Conservation (phyloP, 345 rosid species). For the Salix caprea region DNA sequence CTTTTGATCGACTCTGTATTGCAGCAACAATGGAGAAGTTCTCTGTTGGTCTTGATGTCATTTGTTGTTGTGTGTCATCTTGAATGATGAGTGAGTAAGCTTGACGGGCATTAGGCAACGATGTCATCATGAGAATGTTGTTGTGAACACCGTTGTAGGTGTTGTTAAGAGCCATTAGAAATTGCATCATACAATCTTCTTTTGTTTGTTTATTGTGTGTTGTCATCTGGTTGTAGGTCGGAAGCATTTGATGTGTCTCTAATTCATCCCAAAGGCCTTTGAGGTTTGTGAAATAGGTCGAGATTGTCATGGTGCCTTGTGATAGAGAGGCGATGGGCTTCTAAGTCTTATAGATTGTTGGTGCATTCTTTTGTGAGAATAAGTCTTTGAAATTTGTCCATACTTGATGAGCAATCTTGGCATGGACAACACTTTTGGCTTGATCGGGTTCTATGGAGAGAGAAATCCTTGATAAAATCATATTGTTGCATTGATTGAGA, state of each 20-base stretch:
- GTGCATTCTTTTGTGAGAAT: slow-evolving; percentile 17
- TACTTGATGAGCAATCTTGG: slow-evolving; percentile 5
- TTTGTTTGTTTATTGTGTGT: background rate
- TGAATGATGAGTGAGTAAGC: slow-evolving; percentile 1
- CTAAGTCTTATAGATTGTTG: slow-evolving; percentile 1
- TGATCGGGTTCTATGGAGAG: background rate
- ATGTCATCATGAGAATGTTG: slow-evolving; percentile 4
- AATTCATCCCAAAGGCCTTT: background rate
- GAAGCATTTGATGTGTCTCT: background rate
- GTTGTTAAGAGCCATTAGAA: background rate
- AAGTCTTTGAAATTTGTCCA: slow-evolving; percentile 16
- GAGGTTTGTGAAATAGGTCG: background rate
- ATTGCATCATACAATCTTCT: background rate
- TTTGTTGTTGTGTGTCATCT: background rate
- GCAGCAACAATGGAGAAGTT: background rate
- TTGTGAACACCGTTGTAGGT: background rate
- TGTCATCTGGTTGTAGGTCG: background rate
- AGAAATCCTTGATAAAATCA: slow-evolving; percentile 9
- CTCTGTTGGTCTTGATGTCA: background rate
- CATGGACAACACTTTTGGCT: slow-evolving; percentile 9
- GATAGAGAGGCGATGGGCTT: background rate
- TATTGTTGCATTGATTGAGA: slow-evolving; percentile 1
- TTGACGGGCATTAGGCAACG: background rate
- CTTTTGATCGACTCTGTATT: background rate
- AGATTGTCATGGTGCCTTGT: slow-evolving; percentile 11